Base-by-base conservation (phyloP, 768 basidiomycete genomes). In the Leucocoprinus sp. region DNA sequence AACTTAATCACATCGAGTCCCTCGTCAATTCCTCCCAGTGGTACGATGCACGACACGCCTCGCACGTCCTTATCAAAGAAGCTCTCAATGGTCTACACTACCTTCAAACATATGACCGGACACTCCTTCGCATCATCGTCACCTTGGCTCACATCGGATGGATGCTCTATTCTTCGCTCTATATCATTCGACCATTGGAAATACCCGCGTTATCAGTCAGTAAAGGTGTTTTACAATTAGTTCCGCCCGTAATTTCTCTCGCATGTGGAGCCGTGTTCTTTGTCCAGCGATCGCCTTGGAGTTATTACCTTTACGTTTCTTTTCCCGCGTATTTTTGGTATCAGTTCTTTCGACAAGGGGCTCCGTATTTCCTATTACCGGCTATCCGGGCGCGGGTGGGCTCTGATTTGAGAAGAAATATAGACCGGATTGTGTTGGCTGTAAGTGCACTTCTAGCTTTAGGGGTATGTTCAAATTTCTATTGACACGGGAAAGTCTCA, bases 301-400 rank as follows among this genome's bases (percentile, higher is more conserved):
- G 78, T 3, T 85, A 87, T 55, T 90, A 84, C 56, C 46, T 86
- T 33, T 93, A 93, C 55, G 70, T 80, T 27, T 57, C 71, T 3
- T 90, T 90, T 50, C 86, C 89, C 0, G 71, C 75, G 24, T 89
- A 78, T 62, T 91, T 91, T 59, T 88, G 85, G 85, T 68, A 69
- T 24, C 75, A 72, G 43, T 76, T 79, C 37, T 42, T 69, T 36
- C 47, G 59, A 1, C 66, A 68, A 42, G 55, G 43, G 4, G 33
- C 49, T 14, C 47, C 51, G 17, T 42, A 40, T 34, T 2, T 58
- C 9, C n/a, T 38, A 15, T 27, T 12, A 17, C 40, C 35, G 11
- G 17, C 37, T 19, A 37, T 39, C 7, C 14, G 23, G 12, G 34
- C 9, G 18, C 40, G 40, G 14, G 35, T 29, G 26, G n/a, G 9